These are phyloP conservation scores for Alliaria petiolata DNA, from an alignment of 345 rosid genomes.

Conservation along the genomic window DNA sequence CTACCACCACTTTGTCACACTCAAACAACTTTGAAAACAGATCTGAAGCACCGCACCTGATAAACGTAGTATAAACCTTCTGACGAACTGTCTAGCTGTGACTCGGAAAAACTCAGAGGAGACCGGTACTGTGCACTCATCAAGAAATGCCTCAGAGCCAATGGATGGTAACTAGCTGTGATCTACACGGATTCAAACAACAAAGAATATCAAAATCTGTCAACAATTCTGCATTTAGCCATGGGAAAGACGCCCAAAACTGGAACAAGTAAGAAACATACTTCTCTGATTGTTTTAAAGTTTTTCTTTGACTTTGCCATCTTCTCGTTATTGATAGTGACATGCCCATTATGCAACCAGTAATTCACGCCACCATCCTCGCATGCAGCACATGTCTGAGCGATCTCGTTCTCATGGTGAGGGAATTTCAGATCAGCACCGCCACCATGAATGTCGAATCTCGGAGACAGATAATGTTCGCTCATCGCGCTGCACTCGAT, in stretches of 20 bases:
- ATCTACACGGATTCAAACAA: constrained; percentile 42
- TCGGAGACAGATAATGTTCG: constrained; percentile 57
- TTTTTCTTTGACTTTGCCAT: constrained; percentile 82
- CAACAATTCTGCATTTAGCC: neutral
- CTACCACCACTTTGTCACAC: neutral
- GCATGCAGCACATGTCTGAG: constrained; percentile 78
- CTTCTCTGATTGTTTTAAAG: constrained; percentile 70
- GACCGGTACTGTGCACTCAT: constrained; percentile 83
- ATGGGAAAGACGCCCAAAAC: neutral
- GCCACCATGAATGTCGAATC: constrained; percentile 86
- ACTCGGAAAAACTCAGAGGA: constrained; percentile 59
- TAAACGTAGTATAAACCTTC: constrained; percentile 72
- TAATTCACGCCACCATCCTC: constrained; percentile 51
- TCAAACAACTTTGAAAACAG: neutral
- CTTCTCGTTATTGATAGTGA: constrained; percentile 73
- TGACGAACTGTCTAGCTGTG: constrained; percentile 73
- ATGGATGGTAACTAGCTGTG: constrained; percentile 63
- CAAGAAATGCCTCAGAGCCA: constrained; percentile 81
- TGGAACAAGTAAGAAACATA: constrained; percentile 19
- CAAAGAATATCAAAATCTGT: neutral
- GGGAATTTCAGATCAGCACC: constrained; percentile 81
- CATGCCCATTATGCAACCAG: constrained; percentile 96
- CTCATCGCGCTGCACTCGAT: constrained; percentile 99
- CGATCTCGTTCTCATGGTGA: constrained; percentile 88
- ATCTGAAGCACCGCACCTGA: constrained; percentile 50